Evolutionary conservation across 805 yeast species (phyloP).

Genomic region (Nakazawaea ambrosiae): DNA sequence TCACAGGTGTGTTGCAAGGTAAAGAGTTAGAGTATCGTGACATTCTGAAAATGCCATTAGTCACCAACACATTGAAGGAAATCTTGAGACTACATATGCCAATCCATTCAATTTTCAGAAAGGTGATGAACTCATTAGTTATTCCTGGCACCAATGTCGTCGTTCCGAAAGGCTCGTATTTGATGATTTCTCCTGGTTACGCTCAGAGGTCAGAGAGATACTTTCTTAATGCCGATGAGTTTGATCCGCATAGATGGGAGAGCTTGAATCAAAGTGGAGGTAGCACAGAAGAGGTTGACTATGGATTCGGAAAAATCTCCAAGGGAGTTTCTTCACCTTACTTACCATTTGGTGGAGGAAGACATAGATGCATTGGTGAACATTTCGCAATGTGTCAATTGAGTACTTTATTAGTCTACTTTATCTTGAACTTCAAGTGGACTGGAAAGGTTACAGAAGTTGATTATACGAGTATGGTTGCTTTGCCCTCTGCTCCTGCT

Average conservation of each 20-base stretch:
- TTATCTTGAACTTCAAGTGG: slow-evolving; percentile 75
- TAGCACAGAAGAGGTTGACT: slow-evolving; percentile 54
- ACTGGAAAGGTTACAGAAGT: slow-evolving; percentile 56
- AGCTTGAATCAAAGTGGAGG: slow-evolving; percentile 23
- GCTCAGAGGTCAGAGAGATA: slow-evolving; percentile 68
- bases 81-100: slow-evolving; percentile 96
- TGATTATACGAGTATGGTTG: slow-evolving; percentile 88
- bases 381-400: slow-evolving; percentile 94
- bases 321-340: slow-evolving; percentile 96
- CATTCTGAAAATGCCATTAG: slow-evolving; percentile 75
- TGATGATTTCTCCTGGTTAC: slow-evolving; percentile 91
- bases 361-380: slow-evolving; percentile 99
- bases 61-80: slow-evolving; percentile 82
- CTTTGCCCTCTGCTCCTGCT: slow-evolving; percentile 79
- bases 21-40: slow-evolving; percentile 73
- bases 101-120: slow-evolving; percentile 90
- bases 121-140: slow-evolving; percentile 69
- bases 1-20: slow-evolving; percentile 53
- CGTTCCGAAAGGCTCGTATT: slow-evolving; percentile 85
- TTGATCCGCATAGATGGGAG: slow-evolving; percentile 89
- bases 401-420: slow-evolving; percentile 77
- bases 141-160: slow-evolving; percentile 69
- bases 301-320: slow-evolving; percentile 92
- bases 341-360: slow-evolving; percentile 98
- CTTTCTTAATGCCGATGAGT: slow-evolving; percentile 70